Base-by-base conservation (phyloP, 164 flowering plant genomes). In the Euptelea pleiosperma region DNA sequence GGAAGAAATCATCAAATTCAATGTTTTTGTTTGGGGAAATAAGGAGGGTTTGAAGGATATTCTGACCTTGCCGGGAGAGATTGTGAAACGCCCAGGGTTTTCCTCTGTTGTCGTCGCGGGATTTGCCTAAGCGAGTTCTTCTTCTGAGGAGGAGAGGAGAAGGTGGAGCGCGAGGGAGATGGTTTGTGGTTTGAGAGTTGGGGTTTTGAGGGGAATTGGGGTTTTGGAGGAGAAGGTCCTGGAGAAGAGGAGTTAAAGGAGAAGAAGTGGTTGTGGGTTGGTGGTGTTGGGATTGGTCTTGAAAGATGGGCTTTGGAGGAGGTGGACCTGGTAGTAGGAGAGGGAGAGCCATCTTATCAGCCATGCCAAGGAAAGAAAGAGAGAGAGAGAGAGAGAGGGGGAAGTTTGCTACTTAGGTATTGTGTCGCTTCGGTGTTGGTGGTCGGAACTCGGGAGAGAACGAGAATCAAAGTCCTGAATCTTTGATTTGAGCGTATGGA, bases 261-360 rank as follows among this genome's bases (percentile, higher is more conserved):
- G 77, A 48, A n/a, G 76, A 33, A 19, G 73, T 41, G 1, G 62
- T 39, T 51, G 61, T 10, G 50, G 68, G 58, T 22, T 57, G 68
- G 35, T 35, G 68, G 33, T 57, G 49, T 34, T 57, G 56, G 58
- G 53, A 55, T 52, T 70, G 75, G 58, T 58, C 68, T n/a, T 69
- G 73, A 66, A 75, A 77, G 50, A 66, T 42, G 48, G 77, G 74
- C 52, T 71, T 82, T 9, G 73, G 22, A 10, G 82, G 75, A 25
- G 81, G 74, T 6, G 79, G 82, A 33, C 74, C 66, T 16, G 80
- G 82, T 39, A 79, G 74, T 34, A 83, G 75, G 56, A 85, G 82
- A 28, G 98, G 91, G 3, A 83, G 79, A 61, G 86, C 71, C 19
- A 84, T 73, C 55, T 79, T 85, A 7, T 86, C 92, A 8, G 89